Evolutionary conservation across 257 asterid genomes (phyloP), one percentile per base, ranked within the genome.

Genomic region (Capsicum pubescens): DNA sequence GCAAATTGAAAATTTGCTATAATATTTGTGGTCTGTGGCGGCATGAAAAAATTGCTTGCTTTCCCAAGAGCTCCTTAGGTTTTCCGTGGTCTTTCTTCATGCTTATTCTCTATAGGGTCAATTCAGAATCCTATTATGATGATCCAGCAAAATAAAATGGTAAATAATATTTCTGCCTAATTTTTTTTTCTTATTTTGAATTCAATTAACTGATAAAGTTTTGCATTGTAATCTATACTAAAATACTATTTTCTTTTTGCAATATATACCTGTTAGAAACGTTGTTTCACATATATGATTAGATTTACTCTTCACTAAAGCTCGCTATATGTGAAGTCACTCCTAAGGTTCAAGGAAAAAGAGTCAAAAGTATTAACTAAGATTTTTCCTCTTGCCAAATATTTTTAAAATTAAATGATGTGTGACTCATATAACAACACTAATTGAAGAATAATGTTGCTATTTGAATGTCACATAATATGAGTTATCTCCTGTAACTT

Each of bases 1-100:
- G 95, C 99, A 86, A 98, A 97, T 88, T 91, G 97, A 71, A 97
- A 95, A 86, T 97, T 97, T 86, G 95, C 98, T 88, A 97, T 95
- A 44, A 77, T 93, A 82, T 93, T 93, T 90, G 97, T 97, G 70
- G 99, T 95, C 89, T 96, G 98, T 58, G 92, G 97, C 83, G 99
- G 99, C 87, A 93, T 93, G 90, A 97, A 91, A 87, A 93, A 88
- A 88, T 90, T 97, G 89, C 98, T 97, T 44, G 88, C 90, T 82
- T 92, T 88, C 82, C 96, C 98, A 15, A 93, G 97, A 87, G 94
- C 87, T 80, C 85, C 87, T 16, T 92, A 91, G 82, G 93, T 97
- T 26, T 93, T 85, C 90, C 86, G 86, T 83, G 98, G 98, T 15
- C 90, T 97, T 21, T 97, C 99, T 26, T 93, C 99, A 83, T 97